These are phyloP conservation scores for Coniochaeta pulveracea DNA, from an alignment of 2,329 filamentous ascomycete genomes.

Conservation along the genomic window DNA sequence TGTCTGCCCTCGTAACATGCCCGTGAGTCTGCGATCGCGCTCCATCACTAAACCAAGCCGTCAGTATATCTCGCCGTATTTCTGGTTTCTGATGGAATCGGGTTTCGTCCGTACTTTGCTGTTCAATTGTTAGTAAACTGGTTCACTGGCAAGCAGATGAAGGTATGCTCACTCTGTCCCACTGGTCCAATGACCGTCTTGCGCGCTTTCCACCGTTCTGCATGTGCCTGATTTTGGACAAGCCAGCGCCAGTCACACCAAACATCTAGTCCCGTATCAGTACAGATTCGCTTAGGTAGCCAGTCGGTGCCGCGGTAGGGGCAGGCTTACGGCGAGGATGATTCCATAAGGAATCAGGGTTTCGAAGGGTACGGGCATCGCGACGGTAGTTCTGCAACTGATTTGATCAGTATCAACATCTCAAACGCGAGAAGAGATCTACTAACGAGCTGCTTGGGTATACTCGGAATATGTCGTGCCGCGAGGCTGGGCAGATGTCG, in stretches of 20 bases:
- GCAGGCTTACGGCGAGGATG: conserved; percentile 42
- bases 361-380: conserved; percentile 55
- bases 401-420: no score
- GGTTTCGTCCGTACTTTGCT: conserved; percentile 39
- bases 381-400: no score
- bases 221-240: conserved; percentile 44
- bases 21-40: conserved; percentile 50
- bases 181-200: conserved; percentile 49
- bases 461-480: no score
- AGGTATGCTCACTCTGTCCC: conserved; percentile 42
- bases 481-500: no score
- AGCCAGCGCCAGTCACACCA: conserved; percentile 44
- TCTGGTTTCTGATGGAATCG: conserved; percentile 3
- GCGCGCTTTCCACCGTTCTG: conserved; percentile 50
- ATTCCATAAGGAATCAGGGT: conserved; percentile 53
- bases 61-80: neutral
- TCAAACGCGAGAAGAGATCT: no score
- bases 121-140: conserved; percentile 17
- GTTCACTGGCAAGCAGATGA: neutral
- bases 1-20: conserved; percentile 44
- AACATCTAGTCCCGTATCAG: conserved; percentile 41
- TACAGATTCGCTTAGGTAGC: neutral
- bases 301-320: conserved; percentile 4
- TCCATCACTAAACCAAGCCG: conserved; percentile 48
- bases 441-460: no score